Conservation (phyloP, 2,329 filamentous ascomycete genomes). For the Beauveria varroae region DNA sequence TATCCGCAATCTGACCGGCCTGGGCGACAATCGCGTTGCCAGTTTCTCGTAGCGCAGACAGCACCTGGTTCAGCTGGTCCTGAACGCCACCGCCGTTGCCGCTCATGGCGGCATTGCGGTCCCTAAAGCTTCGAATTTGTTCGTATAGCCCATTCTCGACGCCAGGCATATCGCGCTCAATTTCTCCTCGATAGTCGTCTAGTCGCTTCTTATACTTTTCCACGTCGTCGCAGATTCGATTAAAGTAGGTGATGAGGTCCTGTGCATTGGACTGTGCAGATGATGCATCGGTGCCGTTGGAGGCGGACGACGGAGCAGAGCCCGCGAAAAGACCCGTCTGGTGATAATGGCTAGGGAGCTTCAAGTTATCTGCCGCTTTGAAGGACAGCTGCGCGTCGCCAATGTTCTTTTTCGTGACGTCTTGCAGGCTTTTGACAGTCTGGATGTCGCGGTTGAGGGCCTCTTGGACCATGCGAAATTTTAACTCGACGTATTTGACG, state of each 20-base stretch:
- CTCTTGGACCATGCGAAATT: constrained; percentile 37
- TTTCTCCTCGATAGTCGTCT: constrained; percentile 37
- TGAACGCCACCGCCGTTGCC: constrained; percentile 24
- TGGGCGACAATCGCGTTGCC: constrained; percentile 33
- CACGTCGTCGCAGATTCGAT: constrained; percentile 35
- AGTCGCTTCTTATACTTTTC: constrained; percentile 36
- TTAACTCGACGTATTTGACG: constrained; percentile 42
- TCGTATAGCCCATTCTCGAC: constrained; percentile 40
- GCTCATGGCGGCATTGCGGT: constrained; percentile 18
- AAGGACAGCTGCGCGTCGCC: constrained; percentile 65
- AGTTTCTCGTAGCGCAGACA: constrained; percentile 31
- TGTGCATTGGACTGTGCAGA: constrained; percentile 31
- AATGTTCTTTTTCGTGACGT: constrained; percentile 52
- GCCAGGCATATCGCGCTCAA: constrained; percentile 40
- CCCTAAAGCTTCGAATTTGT: constrained; percentile 30
- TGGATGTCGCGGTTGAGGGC: constrained; percentile 49
- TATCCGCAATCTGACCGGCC: constrained; percentile 36
- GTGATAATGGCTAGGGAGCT: constrained; percentile 55
- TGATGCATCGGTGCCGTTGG: constrained; percentile 25
- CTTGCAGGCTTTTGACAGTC: constrained; percentile 56
- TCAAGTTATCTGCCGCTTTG: constrained; percentile 66
- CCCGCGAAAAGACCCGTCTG: constrained; percentile 37
- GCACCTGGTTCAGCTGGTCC: constrained; percentile 31
- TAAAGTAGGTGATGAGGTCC: constrained; percentile 38
- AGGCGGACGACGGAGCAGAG: constrained; percentile 20